phyloP scores from a whole-genome alignment of 2,329 filamentous ascomycete genomes.

The Fusarium torulosum region DNA sequence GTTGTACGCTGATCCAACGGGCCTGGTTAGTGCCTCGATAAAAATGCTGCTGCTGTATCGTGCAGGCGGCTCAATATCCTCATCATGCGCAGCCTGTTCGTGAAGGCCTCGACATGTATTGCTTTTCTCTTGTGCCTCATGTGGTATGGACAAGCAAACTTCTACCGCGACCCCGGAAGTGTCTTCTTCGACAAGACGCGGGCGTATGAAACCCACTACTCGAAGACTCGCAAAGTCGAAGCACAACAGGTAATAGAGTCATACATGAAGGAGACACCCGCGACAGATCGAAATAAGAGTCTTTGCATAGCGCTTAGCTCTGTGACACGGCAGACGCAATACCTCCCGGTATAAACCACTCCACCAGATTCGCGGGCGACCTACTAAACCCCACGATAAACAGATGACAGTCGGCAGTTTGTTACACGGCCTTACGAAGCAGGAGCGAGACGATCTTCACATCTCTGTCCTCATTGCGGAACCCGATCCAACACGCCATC shows the following conservation, averaged over 20 bases:
- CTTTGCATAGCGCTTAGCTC: conserved; percentile 21
- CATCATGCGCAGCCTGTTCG: conserved; percentile 13
- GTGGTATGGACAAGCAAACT: conserved; percentile 15
- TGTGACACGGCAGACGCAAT: conserved; percentile 22
- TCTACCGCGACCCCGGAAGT: conserved; percentile 29
- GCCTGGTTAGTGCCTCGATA: not conserved
- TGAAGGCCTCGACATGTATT: conserved; percentile 4
- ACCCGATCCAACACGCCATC: conserved; percentile 17
- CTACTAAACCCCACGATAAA: not conserved
- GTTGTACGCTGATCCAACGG: not conserved
- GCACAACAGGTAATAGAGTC: not conserved
- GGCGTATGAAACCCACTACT: conserved; percentile 21
- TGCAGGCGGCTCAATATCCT: not conserved
- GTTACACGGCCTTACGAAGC: conserved; percentile 4
- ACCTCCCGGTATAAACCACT: conserved; percentile 6
- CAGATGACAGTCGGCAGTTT: conserved; percentile 28
- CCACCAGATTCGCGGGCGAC: fast-evolving
- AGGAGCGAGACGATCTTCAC: conserved; percentile 24
- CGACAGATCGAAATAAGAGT: conserved; percentile 2
- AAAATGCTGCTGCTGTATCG: not conserved
- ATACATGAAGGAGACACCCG: not conserved
- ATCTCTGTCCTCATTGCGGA: conserved; percentile 25
- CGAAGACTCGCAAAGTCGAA: not conserved
- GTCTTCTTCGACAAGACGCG: conserved; percentile 23
- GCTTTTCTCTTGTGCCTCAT: conserved; percentile 8